These are phyloP conservation scores for Fusarium veterinarium DNA, from an alignment of 2,329 filamentous ascomycete species.

Conservation along the genomic window DNA sequence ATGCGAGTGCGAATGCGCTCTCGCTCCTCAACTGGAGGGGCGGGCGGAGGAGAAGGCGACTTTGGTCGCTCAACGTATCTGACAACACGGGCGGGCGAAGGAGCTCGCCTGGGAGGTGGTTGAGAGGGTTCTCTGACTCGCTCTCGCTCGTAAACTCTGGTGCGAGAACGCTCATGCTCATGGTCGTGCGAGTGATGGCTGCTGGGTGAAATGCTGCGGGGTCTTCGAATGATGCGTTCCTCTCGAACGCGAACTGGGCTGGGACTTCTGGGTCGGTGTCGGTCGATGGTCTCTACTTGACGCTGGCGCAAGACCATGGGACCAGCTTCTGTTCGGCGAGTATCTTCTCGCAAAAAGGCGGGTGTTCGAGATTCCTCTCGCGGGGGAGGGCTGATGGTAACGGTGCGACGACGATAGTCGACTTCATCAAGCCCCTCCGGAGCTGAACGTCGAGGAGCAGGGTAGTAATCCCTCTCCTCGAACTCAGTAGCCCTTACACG, in stretches of 20 bases:
- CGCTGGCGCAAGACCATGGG: conserved; percentile 66
- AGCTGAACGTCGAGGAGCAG: conserved; percentile 51
- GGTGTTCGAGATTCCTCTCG: conserved; percentile 61
- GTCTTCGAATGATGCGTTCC: conserved; percentile 56
- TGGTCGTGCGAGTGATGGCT: conserved; percentile 48
- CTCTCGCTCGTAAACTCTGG: conserved; percentile 42
- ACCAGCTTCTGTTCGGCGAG: conserved; percentile 60
- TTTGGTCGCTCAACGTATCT: conserved; percentile 55
- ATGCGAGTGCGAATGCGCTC: conserved; percentile 64
- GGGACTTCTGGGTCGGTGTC: conserved; percentile 59
- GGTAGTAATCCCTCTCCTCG: conserved; percentile 60
- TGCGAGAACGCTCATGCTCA: conserved; percentile 53
- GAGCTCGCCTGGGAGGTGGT: conserved; percentile 53
- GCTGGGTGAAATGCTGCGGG: conserved; percentile 56
- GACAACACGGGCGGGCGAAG: conserved; percentile 51
- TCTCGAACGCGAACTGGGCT: conserved; percentile 57
- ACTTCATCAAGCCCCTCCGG: conserved; percentile 51
- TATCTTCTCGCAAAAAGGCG: conserved; percentile 64
- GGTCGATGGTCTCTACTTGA: conserved; percentile 66
- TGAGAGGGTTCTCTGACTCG: conserved; percentile 53
- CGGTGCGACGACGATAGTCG: conserved; percentile 47
- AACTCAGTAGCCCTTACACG: conserved; percentile 52
- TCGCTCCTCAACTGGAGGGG: conserved; percentile 47
- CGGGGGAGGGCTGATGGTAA: conserved; percentile 56
- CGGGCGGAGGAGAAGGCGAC: conserved; percentile 50